Conservation (phyloP, 129 eudicot genomes). For the Ambrosia artemisiifolia region DNA sequence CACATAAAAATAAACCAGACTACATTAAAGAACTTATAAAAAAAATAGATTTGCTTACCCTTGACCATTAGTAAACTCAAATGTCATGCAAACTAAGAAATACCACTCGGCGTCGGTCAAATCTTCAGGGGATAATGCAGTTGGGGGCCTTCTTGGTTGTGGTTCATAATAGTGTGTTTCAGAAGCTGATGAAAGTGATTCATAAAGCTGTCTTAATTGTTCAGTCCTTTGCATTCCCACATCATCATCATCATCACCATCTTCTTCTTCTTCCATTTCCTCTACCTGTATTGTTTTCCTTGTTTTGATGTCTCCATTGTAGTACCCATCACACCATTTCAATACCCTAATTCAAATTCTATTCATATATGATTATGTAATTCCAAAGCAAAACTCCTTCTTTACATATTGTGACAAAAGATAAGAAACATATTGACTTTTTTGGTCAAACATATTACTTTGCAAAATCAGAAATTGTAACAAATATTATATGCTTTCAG, state of each 20-base stretch:
- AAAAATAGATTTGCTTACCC: slow-evolving; percentile 42
- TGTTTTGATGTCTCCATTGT: slow-evolving; percentile 88
- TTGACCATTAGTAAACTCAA: slow-evolving; percentile 49
- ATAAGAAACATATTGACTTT: slow-evolving; percentile 1
- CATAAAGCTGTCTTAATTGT: slow-evolving; percentile 74
- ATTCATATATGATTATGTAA: slow-evolving; percentile 2
- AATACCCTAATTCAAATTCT: slow-evolving; percentile 44
- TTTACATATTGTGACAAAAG: slow-evolving; percentile 8
- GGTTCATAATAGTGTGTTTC: slow-evolving; percentile 33
- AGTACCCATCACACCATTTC: slow-evolving; percentile 91
- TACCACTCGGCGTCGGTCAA: slow-evolving; percentile 83
- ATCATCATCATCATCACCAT: slow-evolving; percentile 36
- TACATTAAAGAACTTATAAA: not conserved
- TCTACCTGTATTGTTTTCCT: slow-evolving; percentile 65
- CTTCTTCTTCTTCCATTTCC: slow-evolving; percentile 42
- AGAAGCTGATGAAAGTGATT: slow-evolving; percentile 50
- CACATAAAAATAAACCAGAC: slow-evolving; percentile 6
- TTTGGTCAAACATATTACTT: not conserved
- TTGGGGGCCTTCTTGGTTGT: slow-evolving; percentile 57
- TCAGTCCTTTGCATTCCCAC: slow-evolving; percentile 71
- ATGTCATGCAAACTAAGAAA: slow-evolving; percentile 95
- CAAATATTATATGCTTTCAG: not conserved
- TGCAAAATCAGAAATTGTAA: not conserved
- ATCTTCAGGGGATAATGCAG: slow-evolving; percentile 90
- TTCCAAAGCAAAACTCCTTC: not conserved